Conservation (phyloP, 2,329 filamentous ascomycete genomes). For the Penicillium polonicum region DNA sequence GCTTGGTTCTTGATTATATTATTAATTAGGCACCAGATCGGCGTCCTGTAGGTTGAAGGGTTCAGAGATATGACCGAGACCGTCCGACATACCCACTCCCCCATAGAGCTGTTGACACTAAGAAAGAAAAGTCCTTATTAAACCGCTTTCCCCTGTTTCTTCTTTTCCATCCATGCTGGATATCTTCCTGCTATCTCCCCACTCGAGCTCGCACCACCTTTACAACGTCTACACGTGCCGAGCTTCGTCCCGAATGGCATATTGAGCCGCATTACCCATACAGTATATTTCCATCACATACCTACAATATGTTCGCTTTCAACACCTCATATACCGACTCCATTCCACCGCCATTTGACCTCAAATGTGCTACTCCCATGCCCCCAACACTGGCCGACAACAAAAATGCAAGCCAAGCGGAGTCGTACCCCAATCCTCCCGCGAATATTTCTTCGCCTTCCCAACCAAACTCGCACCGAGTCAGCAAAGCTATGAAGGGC, state of each 20-base stretch:
- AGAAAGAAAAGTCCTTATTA: not conserved
- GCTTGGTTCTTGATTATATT: not conserved
- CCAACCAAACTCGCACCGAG: conserved; percentile 30
- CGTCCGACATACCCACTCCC: not conserved
- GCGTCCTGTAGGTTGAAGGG: not conserved
- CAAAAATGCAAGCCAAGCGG: not conserved
- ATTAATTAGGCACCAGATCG: conserved; percentile 3
- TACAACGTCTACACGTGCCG: not conserved
- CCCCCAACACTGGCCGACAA: not conserved
- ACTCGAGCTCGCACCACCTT: not conserved
- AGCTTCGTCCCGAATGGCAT: not conserved
- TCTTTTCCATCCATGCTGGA: not conserved
- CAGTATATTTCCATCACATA: not conserved
- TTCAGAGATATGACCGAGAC: conserved; percentile 2
- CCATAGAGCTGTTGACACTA: not conserved
- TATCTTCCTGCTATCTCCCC: not conserved
- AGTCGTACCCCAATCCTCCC: not conserved
- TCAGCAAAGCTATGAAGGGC: conserved; percentile 54
- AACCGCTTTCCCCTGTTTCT: not conserved
- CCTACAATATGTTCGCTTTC: not conserved
- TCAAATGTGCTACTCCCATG: not conserved
- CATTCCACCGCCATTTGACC: not conserved
- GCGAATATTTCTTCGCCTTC: not conserved
- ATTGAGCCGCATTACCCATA: not conserved
- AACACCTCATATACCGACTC: not conserved